Conservation (phyloP, 306 rosid species). For the Citrullus colocynthis region DNA sequence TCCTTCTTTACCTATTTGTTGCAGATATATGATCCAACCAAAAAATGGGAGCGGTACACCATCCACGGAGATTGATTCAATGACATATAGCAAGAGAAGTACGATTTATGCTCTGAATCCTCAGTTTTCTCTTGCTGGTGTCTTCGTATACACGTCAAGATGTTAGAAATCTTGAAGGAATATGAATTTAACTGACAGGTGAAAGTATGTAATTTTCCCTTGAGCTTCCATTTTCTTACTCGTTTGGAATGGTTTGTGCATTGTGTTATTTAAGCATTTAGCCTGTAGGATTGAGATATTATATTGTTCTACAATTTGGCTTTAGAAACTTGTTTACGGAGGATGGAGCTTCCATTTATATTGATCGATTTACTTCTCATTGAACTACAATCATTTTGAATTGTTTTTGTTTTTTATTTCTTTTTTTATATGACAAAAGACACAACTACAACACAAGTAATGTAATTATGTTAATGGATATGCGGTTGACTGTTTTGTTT, state of each 20-base stretch:
- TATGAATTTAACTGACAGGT: background rate
- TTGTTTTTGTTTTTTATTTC: too few species aligned
- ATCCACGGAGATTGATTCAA: conserved; percentile 56
- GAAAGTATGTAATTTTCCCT: background rate
- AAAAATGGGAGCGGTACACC: conserved; percentile 61
- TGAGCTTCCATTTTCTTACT: background rate
- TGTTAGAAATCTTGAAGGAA: background rate
- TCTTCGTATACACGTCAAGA: background rate
- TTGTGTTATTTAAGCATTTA: background rate
- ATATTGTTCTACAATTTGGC: background rate
- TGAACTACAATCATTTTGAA: background rate
- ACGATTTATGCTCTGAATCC: background rate
- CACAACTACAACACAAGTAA: background rate
- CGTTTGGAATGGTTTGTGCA: background rate
- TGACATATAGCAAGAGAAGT: background rate
- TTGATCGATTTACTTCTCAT: background rate
- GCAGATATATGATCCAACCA: conserved; percentile 52
- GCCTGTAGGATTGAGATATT: background rate
- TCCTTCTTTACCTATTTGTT: background rate
- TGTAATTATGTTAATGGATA: background rate
- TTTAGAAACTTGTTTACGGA: background rate
- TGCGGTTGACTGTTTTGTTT: too few species aligned
- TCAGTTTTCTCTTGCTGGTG: background rate
- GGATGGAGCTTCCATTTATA: background rate
- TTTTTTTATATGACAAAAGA: background rate